Evolutionary conservation across 139 green algal genomes (phyloP), one percentile per base, ranked within the genome.

Genomic region (Marvania coccoides): DNA sequence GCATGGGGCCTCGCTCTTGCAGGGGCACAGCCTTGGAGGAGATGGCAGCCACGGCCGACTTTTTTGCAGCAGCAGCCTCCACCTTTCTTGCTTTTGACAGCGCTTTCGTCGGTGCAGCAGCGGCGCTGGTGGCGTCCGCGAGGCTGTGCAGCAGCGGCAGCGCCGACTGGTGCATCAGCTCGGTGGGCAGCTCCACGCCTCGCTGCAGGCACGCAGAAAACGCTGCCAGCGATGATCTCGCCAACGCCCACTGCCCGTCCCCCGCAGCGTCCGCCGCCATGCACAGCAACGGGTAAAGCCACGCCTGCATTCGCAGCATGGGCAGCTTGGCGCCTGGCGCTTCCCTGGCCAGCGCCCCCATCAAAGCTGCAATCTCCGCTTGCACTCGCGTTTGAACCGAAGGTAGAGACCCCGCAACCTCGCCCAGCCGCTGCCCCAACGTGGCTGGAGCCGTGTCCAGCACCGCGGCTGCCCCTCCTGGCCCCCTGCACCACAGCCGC

Each of bases 221-320:
- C 31, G 39, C 68, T 55, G 62, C 31, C 2, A 85, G 64, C 14
- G 72, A 70, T 28, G 54, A 38, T 29, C 47, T 42, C 3, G 69
- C 72, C 42, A 83, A 73, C 9, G 35, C 15, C 46, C 47, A 67
- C 38, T 79, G 37, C 13, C 31, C 34, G 26, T 47, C 48, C 5
- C 77, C 79, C 23, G 77, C 67, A 3, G 81, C 84, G 64, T 90
- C 86, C 0, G 86, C 86, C 31, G 82, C 83, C 31, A 85, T 76
- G 72, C 77, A 90, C 36, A 91, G 72, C 60, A 88, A 65, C 14
- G 73, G 84, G 59, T 81, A 70, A 51, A 91, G 66, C 75, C 82
- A 90, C 12, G 13, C 15, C 3, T 72, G 60, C 61, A 85, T 66
- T 23, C 78, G 69, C 53, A 81, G 51, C 33, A 23, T n/a, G n/a